These are phyloP conservation scores for Fusarium cicatricum DNA, from an alignment of 2,329 filamentous ascomycete genomes.

Conservation along the genomic window DNA sequence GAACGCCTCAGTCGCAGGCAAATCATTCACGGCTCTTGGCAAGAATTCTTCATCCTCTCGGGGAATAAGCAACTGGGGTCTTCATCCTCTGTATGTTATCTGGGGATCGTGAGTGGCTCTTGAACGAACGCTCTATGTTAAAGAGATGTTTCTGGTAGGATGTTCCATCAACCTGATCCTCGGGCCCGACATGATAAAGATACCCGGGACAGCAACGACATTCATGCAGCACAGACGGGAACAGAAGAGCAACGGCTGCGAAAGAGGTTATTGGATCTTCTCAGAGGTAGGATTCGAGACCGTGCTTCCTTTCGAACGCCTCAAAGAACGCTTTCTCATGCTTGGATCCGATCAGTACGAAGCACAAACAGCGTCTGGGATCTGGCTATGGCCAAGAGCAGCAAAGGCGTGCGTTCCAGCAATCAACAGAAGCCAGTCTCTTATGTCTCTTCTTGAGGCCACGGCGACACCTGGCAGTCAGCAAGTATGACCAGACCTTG, in stretches of 20 bases:
- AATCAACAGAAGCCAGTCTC: not conserved
- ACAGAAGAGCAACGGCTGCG: not conserved
- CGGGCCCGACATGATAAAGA: not conserved
- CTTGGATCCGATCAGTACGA: not conserved
- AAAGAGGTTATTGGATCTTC: not conserved
- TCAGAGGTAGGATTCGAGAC: not conserved
- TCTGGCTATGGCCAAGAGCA: not conserved
- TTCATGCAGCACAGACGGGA: not conserved
- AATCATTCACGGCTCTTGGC: conserved; percentile 2
- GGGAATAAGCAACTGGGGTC: not conserved
- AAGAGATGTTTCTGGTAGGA: not conserved
- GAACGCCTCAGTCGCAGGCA: conserved; percentile 1
- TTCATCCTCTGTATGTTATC: not conserved
- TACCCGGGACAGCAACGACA: not conserved
- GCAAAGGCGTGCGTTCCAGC: not conserved
- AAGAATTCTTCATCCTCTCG: conserved; percentile 1
- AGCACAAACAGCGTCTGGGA: too few relatives aligned
- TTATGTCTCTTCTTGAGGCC: not conserved
- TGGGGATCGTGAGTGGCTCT: not conserved
- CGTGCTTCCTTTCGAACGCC: not conserved
- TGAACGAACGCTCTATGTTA: not conserved
- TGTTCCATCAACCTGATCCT: not conserved
- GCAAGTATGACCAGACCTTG: too few relatives aligned
- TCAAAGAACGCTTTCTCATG: too few relatives aligned
- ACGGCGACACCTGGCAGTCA: not conserved